Percentiles rank a stretch among this genome's conserved stretches.
phyloP scores from a whole-genome alignment of 192 early-diverging fungal genomes.

The Geranomyces variabilis region DNA sequence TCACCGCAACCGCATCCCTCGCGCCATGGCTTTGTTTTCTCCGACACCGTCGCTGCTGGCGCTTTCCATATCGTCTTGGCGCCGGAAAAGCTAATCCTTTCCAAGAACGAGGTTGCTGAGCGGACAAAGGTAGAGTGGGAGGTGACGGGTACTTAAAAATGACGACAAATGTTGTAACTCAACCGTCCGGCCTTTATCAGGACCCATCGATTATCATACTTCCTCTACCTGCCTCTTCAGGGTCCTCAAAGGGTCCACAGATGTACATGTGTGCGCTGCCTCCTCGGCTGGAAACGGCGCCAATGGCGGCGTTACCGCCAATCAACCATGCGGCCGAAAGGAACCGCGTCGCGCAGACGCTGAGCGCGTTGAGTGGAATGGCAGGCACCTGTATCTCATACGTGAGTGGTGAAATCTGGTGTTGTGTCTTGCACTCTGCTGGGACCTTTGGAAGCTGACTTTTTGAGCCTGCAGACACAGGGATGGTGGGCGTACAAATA shows the following conservation, averaged over 20 bases:
- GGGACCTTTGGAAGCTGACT: neutral
- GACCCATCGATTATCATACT: no score
- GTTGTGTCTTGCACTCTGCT: neutral
- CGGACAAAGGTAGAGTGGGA: neutral
- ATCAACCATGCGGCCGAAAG: no score
- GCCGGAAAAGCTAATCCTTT: neutral
- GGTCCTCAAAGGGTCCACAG: no score
- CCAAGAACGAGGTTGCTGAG: neutral
- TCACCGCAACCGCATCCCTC: neutral
- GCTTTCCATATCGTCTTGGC: neutral
- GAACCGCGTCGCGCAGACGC: no score
- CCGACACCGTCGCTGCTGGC: neutral
- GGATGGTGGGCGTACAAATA: constrained; percentile 87
- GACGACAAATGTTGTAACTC: no score
- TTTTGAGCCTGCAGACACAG: constrained; percentile 9
- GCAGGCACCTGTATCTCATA: neutral
- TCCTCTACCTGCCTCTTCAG: no score
- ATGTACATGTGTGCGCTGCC: no score
- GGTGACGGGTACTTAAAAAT: no score
- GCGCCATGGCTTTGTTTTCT: constrained; percentile 1
- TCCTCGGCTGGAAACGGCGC: no score
- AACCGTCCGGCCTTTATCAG: neutral
- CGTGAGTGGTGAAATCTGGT: neutral
- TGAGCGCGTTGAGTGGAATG: no score
- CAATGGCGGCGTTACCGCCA: no score